Base-by-base conservation (phyloP, 129 eudicot genomes). In the Scalesia atractyloides region DNA sequence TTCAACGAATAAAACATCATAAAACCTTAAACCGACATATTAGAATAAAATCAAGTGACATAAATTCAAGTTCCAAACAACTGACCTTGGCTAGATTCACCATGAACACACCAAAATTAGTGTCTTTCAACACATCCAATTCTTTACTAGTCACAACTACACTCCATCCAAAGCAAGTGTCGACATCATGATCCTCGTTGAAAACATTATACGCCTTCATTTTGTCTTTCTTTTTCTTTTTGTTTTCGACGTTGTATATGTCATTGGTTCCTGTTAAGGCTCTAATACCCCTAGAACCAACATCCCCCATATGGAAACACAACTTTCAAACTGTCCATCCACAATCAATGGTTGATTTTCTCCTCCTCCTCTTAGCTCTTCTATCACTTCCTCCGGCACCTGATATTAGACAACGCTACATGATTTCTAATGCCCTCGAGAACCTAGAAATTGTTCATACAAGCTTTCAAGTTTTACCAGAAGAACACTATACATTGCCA, bases 111-210 rank as follows among this genome's bases (percentile, higher is more conserved):
- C 98, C 92, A n/a, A 83, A 66, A 26, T 74, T 52, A 0, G 96
- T 70, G 48, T 79, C 79, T 67, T 59, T 73, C 34, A 92, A 56
- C 8, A 82, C 83, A 3, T 78, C 73, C 72, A 82, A 33, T 22
- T 89, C 66, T 68, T 87, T 68, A 47, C 68, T 70, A 5, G 89
- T 82, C 14, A 85, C 89, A 4, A 75, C 66, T 51, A 77, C 64
- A 77, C 90, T 87, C 95, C 96, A 87, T 22, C 98, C 98, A 43
- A 76, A 68, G 76, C 84, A 75, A 51, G 81, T 92, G 49, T 87
- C 67, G 8, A 89, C 81, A 75, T 87, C 96, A 13, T 34, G 86
- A 7, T 76, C 82, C 70, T 18, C 86, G 0, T 69, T 73, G 33
- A 79, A 72, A 44, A 92, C 26, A 65, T 89, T 89, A 80, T 59